phyloP scores from a whole-genome alignment of 495 filamentous ascomycete species.

The Penicillium cinerascens region DNA sequence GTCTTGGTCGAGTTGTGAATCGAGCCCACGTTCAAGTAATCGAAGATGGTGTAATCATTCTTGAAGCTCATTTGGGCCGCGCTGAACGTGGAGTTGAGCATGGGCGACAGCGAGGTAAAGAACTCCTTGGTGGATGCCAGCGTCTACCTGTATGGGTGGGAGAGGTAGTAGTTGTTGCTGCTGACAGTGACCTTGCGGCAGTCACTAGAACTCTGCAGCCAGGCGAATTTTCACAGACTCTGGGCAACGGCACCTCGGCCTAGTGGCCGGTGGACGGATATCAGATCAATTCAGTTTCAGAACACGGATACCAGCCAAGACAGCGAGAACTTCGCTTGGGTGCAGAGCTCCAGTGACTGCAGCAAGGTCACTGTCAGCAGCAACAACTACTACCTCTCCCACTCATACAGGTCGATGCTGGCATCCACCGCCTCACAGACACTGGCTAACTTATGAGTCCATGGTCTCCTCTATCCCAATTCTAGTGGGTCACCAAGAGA shows the following conservation, averaged over 20 bases:
- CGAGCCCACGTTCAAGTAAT: slow-evolving; percentile 51
- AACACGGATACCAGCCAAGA: slow-evolving; percentile 37
- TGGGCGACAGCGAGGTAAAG: slow-evolving; percentile 59
- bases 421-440: slow-evolving; percentile 54
- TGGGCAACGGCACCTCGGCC: slow-evolving; percentile 53
- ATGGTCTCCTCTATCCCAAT: too few relatives aligned
- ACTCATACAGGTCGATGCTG: slow-evolving; percentile 52
- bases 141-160: slow-evolving; percentile 52
- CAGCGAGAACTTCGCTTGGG: slow-evolving; percentile 56
- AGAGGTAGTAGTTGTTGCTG: slow-evolving; percentile 70
- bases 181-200: slow-evolving; percentile 62
- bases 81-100: slow-evolving; percentile 58
- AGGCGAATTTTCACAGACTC: slow-evolving; percentile 44
- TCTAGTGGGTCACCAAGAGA: too few relatives aligned
- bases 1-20: slow-evolving; percentile 49
- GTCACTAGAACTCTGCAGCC: slow-evolving; percentile 55
- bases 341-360: slow-evolving; percentile 58
- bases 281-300: slow-evolving; percentile 56
- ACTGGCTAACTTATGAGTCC: too few relatives aligned
- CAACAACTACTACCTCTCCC: slow-evolving; percentile 65
- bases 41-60: slow-evolving; percentile 67
- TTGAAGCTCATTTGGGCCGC: slow-evolving; percentile 55
- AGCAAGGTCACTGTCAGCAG: slow-evolving; percentile 61
- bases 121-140: slow-evolving; percentile 55
- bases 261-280: slow-evolving; percentile 57